Evolutionary conservation across 164 flowering plant genomes (phyloP), one percentile per base, ranked within the genome.

Genomic region (Saururus chinensis): DNA sequence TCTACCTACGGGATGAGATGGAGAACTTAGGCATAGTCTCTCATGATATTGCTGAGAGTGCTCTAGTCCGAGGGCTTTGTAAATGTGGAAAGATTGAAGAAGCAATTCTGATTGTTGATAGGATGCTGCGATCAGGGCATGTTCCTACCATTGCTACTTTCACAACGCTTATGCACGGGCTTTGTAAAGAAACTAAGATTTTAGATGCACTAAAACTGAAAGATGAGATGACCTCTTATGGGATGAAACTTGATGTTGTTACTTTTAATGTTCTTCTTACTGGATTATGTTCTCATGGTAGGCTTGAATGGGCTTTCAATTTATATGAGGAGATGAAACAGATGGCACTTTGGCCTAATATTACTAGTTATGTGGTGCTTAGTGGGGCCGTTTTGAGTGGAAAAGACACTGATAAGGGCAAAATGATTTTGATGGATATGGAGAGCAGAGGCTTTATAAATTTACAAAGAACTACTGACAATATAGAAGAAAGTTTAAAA

Each of bases 291-390:
- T 68, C 73, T 54, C 53, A 58, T 63, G 82, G 84, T 30, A 76
- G 82, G 60, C 49, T 75, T 66, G 70, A 49, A 19, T 55, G 73
- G 71, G 97, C 89, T 21, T 74, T 83, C 66, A 73, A 78, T 30
- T 74, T 88, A 24, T 91, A 86, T 51, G 77, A 78, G 65, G 88
- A 91, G 78, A 84, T 91, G 91, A 91, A 86, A 70, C 75, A 68
- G 59, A 75, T 41, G 63, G 69, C 77, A 56, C 74, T 84, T 17
- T 75, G 76, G 69, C 84, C 87, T 23, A 81, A 81, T 72, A 51
- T 64, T 40, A 85, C 85, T 35, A 82, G 84, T 17, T 87, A 77
- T 58, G 62, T 57, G 53, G 72, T 74, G 65, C 84, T 89, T n/a
- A 61, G 80, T 63, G 56, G 74, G 60, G 79, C 84, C 4, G 13